Evolutionary conservation across 176 grass and related monocot species (phyloP).

Genomic region (Avena insularis): DNA sequence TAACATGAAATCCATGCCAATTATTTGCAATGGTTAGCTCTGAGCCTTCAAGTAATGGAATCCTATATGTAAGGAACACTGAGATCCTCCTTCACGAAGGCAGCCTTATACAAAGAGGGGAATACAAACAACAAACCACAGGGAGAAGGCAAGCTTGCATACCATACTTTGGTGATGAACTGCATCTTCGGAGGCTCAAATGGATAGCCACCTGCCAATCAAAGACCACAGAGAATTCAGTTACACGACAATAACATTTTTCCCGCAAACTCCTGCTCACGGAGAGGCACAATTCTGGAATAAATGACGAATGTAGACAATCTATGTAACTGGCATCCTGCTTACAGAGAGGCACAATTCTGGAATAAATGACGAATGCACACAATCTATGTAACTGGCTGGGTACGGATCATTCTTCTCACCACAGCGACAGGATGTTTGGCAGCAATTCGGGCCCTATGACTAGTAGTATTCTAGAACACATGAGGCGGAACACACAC

Average conservation of each 20-base stretch:
- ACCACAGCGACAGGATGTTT: neutral
- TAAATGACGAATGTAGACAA: neutral
- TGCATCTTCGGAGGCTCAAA: slow-evolving; percentile 99
- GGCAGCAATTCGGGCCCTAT: neutral
- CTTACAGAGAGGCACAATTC: neutral
- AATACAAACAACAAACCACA: neutral
- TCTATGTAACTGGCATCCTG: neutral
- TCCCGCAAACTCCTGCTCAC: neutral
- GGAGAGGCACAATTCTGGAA: neutral
- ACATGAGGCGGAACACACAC: neutral
- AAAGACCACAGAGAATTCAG: slow-evolving; percentile 31
- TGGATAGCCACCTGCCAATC: slow-evolving; percentile 86
- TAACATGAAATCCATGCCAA: neutral
- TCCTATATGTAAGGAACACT: neutral
- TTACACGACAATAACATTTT: neutral
- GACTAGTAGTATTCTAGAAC: neutral
- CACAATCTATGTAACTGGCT: neutral
- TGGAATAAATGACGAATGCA: neutral
- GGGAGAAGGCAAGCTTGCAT: slow-evolving; percentile 44
- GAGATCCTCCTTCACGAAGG: neutral
- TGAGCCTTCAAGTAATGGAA: neutral
- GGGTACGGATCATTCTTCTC: neutral
- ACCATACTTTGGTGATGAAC: slow-evolving; percentile 99
- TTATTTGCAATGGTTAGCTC: neutral
- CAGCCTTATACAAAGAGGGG: neutral